These are phyloP conservation scores for Diplodia corticola DNA, from an alignment of 2,329 filamentous ascomycete genomes.

Conservation along the genomic window DNA sequence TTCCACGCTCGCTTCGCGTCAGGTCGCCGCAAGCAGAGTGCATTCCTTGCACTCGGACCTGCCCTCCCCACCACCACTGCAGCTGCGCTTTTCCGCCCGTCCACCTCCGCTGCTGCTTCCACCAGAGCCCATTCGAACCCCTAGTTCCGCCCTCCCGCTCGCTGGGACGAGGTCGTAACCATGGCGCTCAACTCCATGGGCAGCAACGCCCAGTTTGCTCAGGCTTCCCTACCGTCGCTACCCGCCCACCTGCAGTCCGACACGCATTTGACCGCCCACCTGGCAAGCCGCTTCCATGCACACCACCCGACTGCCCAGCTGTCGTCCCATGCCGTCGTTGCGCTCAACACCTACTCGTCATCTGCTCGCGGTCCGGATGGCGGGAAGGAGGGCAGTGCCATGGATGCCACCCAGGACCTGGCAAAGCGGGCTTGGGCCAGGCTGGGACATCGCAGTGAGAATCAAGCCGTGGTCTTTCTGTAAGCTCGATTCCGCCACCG, in stretches of 20 bases:
- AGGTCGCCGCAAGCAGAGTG: slow-evolving; percentile 8
- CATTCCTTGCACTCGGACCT: slow-evolving; percentile 8
- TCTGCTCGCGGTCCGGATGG: slow-evolving; percentile 88
- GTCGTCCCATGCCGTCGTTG: slow-evolving; percentile 87
- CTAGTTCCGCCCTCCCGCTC: slow-evolving; percentile 26
- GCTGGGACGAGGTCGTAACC: slow-evolving; percentile 38
- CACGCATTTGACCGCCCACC: slow-evolving; percentile 76
- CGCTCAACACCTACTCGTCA: slow-evolving; percentile 91
- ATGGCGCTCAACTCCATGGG: slow-evolving; percentile 59
- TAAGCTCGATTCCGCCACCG: slow-evolving; percentile 53
- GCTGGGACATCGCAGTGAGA: slow-evolving; percentile 84
- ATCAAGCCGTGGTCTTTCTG: slow-evolving; percentile 91
- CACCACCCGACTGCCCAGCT: slow-evolving; percentile 83
- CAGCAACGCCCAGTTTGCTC: slow-evolving; percentile 62
- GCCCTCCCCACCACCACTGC: slow-evolving; percentile 16
- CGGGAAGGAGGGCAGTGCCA: slow-evolving; percentile 84
- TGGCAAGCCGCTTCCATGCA: slow-evolving; percentile 89
- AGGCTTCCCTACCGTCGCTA: slow-evolving; percentile 83
- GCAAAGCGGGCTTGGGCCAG: slow-evolving; percentile 83
- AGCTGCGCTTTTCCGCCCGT: background rate
- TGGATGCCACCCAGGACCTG: slow-evolving; percentile 89
- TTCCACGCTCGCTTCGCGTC: slow-evolving; percentile 31
- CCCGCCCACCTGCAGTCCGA: slow-evolving; percentile 80
- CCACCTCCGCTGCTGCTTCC: slow-evolving; percentile 32
- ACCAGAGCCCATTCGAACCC: background rate